These are phyloP conservation scores for Lignosus rhinocerotis DNA, from an alignment of 1,284 basidiomycete genomes.

Conservation along the genomic window DNA sequence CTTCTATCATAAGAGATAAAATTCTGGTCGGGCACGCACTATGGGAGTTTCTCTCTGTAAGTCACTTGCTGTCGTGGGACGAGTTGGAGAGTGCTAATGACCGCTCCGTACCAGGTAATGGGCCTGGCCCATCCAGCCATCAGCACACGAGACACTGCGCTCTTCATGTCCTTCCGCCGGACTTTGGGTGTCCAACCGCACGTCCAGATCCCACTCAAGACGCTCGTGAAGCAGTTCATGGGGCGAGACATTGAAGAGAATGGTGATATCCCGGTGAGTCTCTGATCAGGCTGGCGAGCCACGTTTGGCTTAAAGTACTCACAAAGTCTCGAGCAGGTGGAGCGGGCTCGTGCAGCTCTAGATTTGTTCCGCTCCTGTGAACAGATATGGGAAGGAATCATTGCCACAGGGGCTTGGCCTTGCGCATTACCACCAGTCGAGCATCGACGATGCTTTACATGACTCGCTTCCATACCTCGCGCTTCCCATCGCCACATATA, in stretches of 20 bases:
- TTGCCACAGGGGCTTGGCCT: slow-evolving; percentile 53
- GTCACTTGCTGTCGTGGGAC: slow-evolving; percentile 4
- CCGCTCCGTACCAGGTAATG: slow-evolving; percentile 42
- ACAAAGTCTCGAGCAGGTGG: slow-evolving; percentile 40
- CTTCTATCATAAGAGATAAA: slow-evolving; percentile 45
- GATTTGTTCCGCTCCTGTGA: slow-evolving; percentile 59
- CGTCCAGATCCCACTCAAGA: slow-evolving; percentile 42
- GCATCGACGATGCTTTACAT: slow-evolving; percentile 36
- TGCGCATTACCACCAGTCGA: slow-evolving; percentile 43
- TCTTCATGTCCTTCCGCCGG: slow-evolving; percentile 55
- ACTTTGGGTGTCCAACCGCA: slow-evolving; percentile 41
- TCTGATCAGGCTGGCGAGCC: background rate
- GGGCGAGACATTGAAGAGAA: slow-evolving; percentile 46
- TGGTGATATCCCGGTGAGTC: slow-evolving; percentile 53
- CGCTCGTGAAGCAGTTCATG: slow-evolving; percentile 53
- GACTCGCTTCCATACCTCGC: slow-evolving; percentile 7
- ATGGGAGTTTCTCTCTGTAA: slow-evolving; percentile 57
- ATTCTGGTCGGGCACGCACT: slow-evolving; percentile 56
- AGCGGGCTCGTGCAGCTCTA: slow-evolving; percentile 51
- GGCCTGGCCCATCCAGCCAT: slow-evolving; percentile 53
- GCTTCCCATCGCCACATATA: background rate
- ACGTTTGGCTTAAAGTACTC: slow-evolving; percentile 6
- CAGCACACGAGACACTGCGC: slow-evolving; percentile 55
- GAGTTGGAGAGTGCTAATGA: slow-evolving; percentile 3
- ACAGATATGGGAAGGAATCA: slow-evolving; percentile 48